Percentiles rank a stretch among this genome's conserved stretches.
Evolutionary conservation across 768 basidiomycete genomes (phyloP).

Genomic region (Hydnomerulius pinastri): DNA sequence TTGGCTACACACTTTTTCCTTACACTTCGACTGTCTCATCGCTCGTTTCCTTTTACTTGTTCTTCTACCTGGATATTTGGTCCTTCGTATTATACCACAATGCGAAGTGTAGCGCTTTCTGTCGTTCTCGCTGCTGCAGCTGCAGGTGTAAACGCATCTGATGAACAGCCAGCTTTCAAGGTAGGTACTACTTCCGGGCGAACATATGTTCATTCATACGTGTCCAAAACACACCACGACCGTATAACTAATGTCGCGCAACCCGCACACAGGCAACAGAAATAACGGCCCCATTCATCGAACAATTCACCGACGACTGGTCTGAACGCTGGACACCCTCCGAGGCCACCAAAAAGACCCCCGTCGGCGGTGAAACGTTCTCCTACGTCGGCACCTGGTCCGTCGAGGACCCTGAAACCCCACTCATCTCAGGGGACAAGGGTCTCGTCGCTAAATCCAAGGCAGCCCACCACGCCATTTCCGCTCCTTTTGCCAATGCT

Average conservation of each 20-base stretch:
- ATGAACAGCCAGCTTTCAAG: constrained; percentile 69
- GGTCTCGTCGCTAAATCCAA: constrained; percentile 96
- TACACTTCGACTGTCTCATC: constrained; percentile 37
- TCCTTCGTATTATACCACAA: constrained; percentile 69
- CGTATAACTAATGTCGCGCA: too few relatives aligned
- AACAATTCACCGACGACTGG: constrained; percentile 96
- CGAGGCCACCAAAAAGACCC: constrained; percentile 97
- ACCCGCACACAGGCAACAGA: constrained; percentile 57
- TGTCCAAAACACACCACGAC: background rate
- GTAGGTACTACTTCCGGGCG: constrained; percentile 39
- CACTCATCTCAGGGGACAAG: constrained; percentile 81
- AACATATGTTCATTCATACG: constrained; percentile 9
- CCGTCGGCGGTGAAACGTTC: constrained; percentile 93
- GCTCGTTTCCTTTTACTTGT: constrained; percentile 38
- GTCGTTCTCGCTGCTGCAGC: constrained; percentile 67
- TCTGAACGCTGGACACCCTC: constrained; percentile 92
- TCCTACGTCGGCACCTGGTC: constrained; percentile 97
- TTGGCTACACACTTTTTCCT: constrained; percentile 13
- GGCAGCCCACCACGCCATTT: constrained; percentile 98
- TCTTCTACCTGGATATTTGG: constrained; percentile 43
- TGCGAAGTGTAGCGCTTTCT: constrained; percentile 89
- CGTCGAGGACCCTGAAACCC: constrained; percentile 83
- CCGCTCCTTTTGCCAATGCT: constrained; percentile 79
- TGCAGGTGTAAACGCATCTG: constrained; percentile 58
- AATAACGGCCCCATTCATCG: constrained; percentile 88